Base-by-base conservation (phyloP, 2,329 filamentous ascomycete species). In the Daldinia sp. region DNA sequence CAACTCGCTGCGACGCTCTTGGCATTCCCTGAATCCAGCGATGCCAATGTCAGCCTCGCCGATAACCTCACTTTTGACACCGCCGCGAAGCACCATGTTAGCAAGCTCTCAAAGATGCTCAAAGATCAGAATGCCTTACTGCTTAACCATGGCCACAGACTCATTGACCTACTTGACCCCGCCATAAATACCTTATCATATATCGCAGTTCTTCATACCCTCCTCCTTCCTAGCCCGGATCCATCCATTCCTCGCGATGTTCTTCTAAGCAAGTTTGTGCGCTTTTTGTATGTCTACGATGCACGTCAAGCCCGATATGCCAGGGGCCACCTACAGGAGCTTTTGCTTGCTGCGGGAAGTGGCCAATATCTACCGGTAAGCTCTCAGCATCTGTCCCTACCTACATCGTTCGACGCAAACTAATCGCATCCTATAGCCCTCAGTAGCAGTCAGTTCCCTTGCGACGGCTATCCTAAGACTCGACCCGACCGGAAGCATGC, bases 401-500 rank as follows among this genome's bases (percentile, higher is more conserved):
- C 15, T 55, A 30, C 23, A 28, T 41, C 1, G n/a, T 54, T 37
- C n/a, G 4, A 26, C 42, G 50, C 3, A 39, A 35, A 18, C 55
- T 70, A n/a, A 70, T 54, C 6, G 9, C 18, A 41, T 20, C 53
- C 60, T 6, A 30, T 44, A 88, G 87, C 79, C 85, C 15, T 77
- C 79, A 0, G 77, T 86, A 56, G 81, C 85, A 0, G 80, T 86
- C 12, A 80, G 84, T 30, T 74, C 82, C 7, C 77, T 87, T 6
- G 78, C 84, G 6, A 78, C 77, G 1, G 90, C 89, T 3, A 84
- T 94, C 70, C 80, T 89, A 12, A 86, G 86, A 60, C 81, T 94
- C 63, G 91, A 94, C 71, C 89, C 91, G 1, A 85, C 85, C 12
- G 88, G 86, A 30, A 86, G 86, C 56, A 87, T 91, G 58, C 88